Evolutionary conservation across 78 protist species (phyloP).

Genomic region (Protostelium mycophagum): DNA sequence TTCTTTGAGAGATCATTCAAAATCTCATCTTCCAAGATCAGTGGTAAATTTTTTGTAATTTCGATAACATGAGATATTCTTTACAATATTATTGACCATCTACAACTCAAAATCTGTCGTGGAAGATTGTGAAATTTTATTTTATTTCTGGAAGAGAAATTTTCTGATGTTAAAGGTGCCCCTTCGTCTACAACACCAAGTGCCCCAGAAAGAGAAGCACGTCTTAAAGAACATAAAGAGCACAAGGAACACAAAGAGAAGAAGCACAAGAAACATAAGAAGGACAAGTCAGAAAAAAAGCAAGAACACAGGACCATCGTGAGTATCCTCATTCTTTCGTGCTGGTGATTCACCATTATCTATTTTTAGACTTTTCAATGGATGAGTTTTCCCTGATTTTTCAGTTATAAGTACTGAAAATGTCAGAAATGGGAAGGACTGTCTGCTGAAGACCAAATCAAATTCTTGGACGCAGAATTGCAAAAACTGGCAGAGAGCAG

Average conservation of each 20-base stretch:
- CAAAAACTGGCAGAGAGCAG: not conserved
- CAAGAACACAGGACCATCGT: not conserved
- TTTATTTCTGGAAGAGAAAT: not conserved
- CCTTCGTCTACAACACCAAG: not conserved
- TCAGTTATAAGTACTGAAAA: not conserved
- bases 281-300: not conserved
- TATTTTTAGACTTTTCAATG: too few species aligned
- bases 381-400: too few species aligned
- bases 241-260: not conserved
- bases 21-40: not conserved
- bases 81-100: too few species aligned
- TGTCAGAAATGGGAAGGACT: not conserved
- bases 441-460: not conserved
- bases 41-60: not conserved
- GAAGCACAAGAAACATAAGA: not conserved
- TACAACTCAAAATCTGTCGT: too few species aligned
- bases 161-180: not conserved
- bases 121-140: too few species aligned
- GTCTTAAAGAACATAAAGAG: not conserved
- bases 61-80: too few species aligned
- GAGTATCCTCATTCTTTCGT: not conserved
- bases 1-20: conserved; percentile 18
- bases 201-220: not conserved
- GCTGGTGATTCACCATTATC: too few species aligned
- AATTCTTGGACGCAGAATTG: not conserved